Base-by-base conservation (phyloP, 768 basidiomycete species). In the Hydnum rufescens region DNA sequence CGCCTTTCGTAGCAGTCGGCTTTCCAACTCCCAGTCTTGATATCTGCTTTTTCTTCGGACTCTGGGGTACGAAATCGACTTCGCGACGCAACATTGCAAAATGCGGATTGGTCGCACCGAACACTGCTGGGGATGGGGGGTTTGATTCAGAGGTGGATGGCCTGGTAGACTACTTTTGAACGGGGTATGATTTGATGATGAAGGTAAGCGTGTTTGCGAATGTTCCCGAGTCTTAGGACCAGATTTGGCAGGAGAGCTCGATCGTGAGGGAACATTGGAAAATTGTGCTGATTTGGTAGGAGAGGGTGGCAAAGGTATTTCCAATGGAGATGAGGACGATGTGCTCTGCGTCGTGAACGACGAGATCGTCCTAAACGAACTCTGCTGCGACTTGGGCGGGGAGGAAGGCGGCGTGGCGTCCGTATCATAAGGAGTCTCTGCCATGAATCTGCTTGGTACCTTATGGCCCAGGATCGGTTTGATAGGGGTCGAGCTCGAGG, bases 41-140 rank as follows among this genome's bases (percentile, higher is more conserved):
- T 13, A 39, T 39, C 22, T 39, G 36, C 36, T 22, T 39, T 69
- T 75, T 84, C 64, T 76, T 71, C 0, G 84, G 85, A 54, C 81
- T 87, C 51, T 71, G 66, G 1, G 84, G 84, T 22, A 75, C 71
- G 53, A 74, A 86, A 51, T 86, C 83, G 3, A 84, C 70, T 13
- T 39, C 36, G 13, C 36, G 36, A 22, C 36, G 36, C 13, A 39
- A 22, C 13, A 39, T 39, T 22, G 36, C 36, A 39, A 39, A 22
- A 22, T 39, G 13, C 22, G 36, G 36, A 22, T 39, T 39, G 13
- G 36, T 39, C 36, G 36, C 13, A 13, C 22, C 36, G 22, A 39
- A 22, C 13, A 13, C 13, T 39, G 22, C 36, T 13, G 36, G 22
- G 22, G 36, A 39, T 39, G 13, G n/a, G n/a, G n/a, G n/a, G n/a